A percentile compares a stretch with the other conserved stretches of the same genome.
phyloP scores from a whole-genome alignment of 768 basidiomycete genomes.

The Dentipellis fragilis region DNA sequence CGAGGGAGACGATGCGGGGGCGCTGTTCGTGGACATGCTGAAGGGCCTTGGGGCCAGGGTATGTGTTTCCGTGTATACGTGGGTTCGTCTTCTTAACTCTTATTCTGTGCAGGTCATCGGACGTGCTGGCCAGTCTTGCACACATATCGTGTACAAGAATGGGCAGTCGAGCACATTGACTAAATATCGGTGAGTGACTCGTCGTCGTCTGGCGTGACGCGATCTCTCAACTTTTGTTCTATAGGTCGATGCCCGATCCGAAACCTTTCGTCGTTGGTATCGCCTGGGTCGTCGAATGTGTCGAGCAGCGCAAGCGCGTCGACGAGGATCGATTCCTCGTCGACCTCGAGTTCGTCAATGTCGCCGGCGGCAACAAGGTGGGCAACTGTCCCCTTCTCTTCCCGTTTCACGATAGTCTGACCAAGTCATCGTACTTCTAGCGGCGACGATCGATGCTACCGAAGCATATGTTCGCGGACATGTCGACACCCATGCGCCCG shows the following conservation, averaged over 20 bases:
- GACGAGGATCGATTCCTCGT: conserved; percentile 60
- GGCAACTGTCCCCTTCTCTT: not conserved
- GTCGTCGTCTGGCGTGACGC: not conserved
- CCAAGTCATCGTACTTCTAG: conserved; percentile 23
- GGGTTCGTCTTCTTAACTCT: not conserved
- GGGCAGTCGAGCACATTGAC: conserved; percentile 65
- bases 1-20: conserved; percentile 73
- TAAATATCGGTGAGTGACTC: conserved; percentile 48
- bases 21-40: conserved; percentile 77
- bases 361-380: conserved; percentile 59
- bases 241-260: conserved; percentile 52
- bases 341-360: conserved; percentile 45
- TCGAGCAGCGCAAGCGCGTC: conserved; percentile 50
- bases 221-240: not conserved
- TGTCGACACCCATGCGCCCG: not conserved
- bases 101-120: conserved; percentile 37
- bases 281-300: conserved; percentile 85
- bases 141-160: conserved; percentile 82
- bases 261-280: conserved; percentile 74
- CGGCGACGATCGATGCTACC: conserved; percentile 70
- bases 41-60: conserved; percentile 75
- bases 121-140: conserved; percentile 63
- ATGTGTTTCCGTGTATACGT: conserved; percentile 15
- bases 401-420: not conserved
- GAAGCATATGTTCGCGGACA: conserved; percentile 29